A percentile compares a stretch with the other conserved stretches of the same genome.
These are phyloP conservation scores for Alternaria sp. DNA, from an alignment of 2,329 filamentous ascomycete species.

Conservation along the genomic window DNA sequence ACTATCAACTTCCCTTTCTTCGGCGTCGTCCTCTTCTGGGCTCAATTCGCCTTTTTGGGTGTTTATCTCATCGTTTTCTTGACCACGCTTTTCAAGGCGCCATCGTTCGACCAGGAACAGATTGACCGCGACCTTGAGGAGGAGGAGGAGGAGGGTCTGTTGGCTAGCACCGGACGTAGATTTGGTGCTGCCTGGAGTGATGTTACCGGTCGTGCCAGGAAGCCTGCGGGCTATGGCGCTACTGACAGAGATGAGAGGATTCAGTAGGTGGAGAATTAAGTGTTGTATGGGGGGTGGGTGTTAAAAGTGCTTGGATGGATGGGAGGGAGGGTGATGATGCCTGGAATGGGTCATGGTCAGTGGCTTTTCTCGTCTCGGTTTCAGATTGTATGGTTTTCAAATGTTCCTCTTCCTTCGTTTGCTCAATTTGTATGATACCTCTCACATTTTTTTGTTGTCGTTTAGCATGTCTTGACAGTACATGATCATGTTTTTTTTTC, in stretches of 20 bases:
- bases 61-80: conserved; percentile 84
- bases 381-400: not conserved
- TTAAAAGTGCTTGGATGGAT: too few species aligned
- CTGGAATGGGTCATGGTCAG: not conserved
- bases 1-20: conserved; percentile 96
- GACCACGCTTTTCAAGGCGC: conserved; percentile 80
- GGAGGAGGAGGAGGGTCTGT: conserved; percentile 90
- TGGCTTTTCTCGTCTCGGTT: not conserved
- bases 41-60: conserved; percentile 88
- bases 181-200: conserved; percentile 91
- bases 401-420: not conserved
- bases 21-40: conserved; percentile 92
- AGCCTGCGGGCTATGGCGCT: conserved; percentile 40
- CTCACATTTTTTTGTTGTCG: not conserved
- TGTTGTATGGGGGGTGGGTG: too few species aligned
- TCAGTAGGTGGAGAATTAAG: not conserved
- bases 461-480: not conserved
- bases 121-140: conserved; percentile 89
- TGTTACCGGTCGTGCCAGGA: conserved; percentile 69
- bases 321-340: not conserved
- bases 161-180: conserved; percentile 81
- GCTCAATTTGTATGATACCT: not conserved
- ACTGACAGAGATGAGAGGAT: conserved; percentile 25
- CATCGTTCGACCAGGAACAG: conserved; percentile 76
- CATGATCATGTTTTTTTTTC: not conserved